Conservation (phyloP, 2,329 filamentous ascomycete genomes). For the Hypomyces rosellus region DNA sequence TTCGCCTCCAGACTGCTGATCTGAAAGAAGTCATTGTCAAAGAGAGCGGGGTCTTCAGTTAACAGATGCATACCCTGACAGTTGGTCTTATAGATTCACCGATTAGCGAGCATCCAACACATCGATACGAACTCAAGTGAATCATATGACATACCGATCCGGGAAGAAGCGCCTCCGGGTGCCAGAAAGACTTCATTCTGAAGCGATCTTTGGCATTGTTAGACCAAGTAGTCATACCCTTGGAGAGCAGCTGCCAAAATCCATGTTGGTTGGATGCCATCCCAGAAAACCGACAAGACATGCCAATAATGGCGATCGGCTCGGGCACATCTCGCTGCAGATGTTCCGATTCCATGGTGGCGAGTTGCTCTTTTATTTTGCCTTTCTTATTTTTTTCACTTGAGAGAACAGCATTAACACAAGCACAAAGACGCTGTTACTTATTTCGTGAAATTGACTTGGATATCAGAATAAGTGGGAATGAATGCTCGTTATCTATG, state of each 20-base stretch:
- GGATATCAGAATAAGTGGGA: too few relatives aligned
- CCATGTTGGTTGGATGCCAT: not conserved
- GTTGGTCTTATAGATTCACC: too few relatives aligned
- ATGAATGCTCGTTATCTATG: too few relatives aligned
- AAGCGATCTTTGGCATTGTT: not conserved
- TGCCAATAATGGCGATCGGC: not conserved
- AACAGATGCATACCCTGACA: conserved; percentile 9
- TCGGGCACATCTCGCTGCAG: not conserved
- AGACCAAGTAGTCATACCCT: not conserved
- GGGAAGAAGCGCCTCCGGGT: not conserved
- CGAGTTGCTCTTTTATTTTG: too few relatives aligned
- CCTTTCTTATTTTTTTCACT: too few relatives aligned
- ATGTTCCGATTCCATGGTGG: too few relatives aligned
- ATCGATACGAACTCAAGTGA: too few relatives aligned
- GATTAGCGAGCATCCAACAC: too few relatives aligned
- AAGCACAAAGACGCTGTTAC: too few relatives aligned
- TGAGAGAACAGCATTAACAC: too few relatives aligned
- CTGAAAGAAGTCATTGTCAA: conserved; percentile 11
- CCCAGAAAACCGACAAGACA: not conserved
- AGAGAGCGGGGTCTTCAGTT: conserved; percentile 7
- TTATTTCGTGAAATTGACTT: too few relatives aligned
- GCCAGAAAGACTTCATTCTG: not conserved
- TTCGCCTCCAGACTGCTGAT: conserved; percentile 11
- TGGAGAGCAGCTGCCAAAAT: not conserved
- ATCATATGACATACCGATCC: too few relatives aligned